Conservation (phyloP, 2,329 filamentous ascomycete genomes). For the Colletotrichum sp. region DNA sequence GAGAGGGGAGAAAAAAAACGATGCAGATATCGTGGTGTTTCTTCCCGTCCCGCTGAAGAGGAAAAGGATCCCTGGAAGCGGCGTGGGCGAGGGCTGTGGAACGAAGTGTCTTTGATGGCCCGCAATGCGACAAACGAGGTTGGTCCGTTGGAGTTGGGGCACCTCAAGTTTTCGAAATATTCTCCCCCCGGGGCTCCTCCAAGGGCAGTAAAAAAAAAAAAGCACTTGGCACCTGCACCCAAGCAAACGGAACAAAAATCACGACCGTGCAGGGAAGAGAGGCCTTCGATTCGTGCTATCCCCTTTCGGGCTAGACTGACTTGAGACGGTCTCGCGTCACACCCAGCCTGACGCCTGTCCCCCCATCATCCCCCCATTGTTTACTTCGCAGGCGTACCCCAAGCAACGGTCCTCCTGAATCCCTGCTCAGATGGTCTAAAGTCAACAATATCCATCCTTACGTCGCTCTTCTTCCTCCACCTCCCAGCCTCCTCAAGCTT, state of each 20-base stretch:
- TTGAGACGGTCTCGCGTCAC: constrained; percentile 17
- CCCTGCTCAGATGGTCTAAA: constrained; percentile 14
- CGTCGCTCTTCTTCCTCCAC: constrained; percentile 15
- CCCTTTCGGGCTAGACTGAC: constrained; percentile 11
- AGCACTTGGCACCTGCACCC: not conserved
- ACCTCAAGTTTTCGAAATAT: not conserved
- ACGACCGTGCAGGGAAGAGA: constrained; percentile 2
- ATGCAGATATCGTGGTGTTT: not conserved
- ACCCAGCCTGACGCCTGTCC: constrained; percentile 6
- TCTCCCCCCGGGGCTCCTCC: not conserved
- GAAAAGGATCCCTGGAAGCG: not conserved
- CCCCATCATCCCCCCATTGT: constrained; percentile 26
- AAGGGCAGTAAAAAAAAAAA: not conserved
- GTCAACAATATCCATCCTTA: constrained; percentile 22
- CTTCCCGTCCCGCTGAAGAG: not conserved
- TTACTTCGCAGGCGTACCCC: constrained; percentile 32
- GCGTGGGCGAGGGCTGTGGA: not conserved
- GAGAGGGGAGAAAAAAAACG: not conserved
- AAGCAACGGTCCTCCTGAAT: constrained; percentile 28
- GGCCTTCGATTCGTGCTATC: not conserved
- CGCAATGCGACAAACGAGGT: not conserved
- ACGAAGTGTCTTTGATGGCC: not conserved
- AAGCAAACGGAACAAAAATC: not conserved
- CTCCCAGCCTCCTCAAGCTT: constrained; percentile 18
- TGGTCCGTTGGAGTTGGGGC: not conserved